Conservation (phyloP, 2,329 filamentous ascomycete species). For the Ascochyta rabiei region DNA sequence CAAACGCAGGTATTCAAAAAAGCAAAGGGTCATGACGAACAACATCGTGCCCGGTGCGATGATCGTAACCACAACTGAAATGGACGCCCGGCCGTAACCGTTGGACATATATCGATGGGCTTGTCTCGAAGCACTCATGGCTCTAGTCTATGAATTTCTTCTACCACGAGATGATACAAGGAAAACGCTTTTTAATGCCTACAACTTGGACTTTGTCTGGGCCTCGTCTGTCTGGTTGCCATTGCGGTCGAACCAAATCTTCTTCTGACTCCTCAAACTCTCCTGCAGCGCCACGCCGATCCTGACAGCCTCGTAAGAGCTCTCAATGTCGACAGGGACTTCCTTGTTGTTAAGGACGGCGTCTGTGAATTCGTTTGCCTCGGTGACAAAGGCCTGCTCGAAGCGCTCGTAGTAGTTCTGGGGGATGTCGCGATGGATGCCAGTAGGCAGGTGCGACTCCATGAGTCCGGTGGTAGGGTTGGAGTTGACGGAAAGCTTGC, state of each 20-base stretch:
- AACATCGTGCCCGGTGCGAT: too few relatives aligned
- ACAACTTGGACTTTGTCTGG: constrained; percentile 44
- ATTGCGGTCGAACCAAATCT: constrained; percentile 61
- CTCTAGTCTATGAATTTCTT: constrained; percentile 7
- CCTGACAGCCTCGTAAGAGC: constrained; percentile 64
- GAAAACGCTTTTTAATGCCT: constrained; percentile 13
- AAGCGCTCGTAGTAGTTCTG: constrained; percentile 68
- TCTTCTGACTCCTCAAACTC: constrained; percentile 51
- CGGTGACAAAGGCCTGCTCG: constrained; percentile 66
- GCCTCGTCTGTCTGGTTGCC: constrained; percentile 54
- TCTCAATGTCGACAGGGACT: constrained; percentile 62
- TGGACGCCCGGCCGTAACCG: background rate
- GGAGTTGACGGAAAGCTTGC: constrained; percentile 67
- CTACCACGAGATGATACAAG: background rate
- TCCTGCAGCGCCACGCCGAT: constrained; percentile 62
- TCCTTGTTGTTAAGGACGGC: constrained; percentile 62
- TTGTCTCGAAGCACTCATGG: background rate
- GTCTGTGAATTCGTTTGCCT: constrained; percentile 68
- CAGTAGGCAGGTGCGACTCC: constrained; percentile 59
- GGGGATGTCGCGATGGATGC: constrained; percentile 66
- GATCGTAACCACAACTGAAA: background rate
- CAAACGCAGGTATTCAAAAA: too few relatives aligned
- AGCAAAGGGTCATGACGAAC: too few relatives aligned
- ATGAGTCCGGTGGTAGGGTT: constrained; percentile 63
- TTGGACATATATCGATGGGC: background rate